These are phyloP conservation scores for Nyctanthes arbortristis DNA, from an alignment of 257 asterid genomes.

Conservation along the genomic window DNA sequence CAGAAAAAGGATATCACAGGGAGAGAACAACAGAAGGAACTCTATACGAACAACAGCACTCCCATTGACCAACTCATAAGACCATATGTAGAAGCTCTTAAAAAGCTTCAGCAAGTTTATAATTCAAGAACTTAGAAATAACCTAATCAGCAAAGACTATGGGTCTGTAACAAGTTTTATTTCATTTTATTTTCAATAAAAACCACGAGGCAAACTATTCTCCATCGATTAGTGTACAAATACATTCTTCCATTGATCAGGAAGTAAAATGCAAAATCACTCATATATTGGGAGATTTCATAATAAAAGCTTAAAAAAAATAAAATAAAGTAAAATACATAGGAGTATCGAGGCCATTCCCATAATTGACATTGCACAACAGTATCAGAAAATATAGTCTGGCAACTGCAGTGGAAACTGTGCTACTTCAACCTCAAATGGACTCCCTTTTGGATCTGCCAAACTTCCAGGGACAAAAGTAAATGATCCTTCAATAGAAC, in stretches of 20 bases:
- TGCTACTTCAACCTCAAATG: conserved; percentile 64
- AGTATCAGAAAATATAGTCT: conserved; percentile 67
- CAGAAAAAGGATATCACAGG: conserved; percentile 28
- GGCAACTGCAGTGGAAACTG: conserved; percentile 67
- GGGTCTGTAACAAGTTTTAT: not conserved
- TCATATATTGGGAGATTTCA: no score
- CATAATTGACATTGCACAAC: not conserved
- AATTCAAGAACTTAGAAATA: not conserved
- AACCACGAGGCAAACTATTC: no score
- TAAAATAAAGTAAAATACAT: no score
- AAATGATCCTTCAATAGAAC: conserved; percentile 81
- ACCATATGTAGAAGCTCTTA: not conserved
- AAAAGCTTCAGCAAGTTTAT: conserved; percentile 15
- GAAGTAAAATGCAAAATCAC: no score
- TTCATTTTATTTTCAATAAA: no score
- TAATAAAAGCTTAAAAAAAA: no score
- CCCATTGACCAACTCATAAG: not conserved
- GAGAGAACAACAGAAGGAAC: conserved; percentile 2
- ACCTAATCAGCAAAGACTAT: not conserved
- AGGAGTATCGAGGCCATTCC: no score
- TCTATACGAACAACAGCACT: not conserved
- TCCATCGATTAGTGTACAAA: no score
- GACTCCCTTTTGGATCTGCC: conserved; percentile 56
- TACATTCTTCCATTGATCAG: no score
- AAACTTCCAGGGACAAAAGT: conserved; percentile 95